Evolutionary conservation across 768 basidiomycete species (phyloP), one percentile per base, ranked within the genome.

Genomic region (Hirschioporus abietinus): DNA sequence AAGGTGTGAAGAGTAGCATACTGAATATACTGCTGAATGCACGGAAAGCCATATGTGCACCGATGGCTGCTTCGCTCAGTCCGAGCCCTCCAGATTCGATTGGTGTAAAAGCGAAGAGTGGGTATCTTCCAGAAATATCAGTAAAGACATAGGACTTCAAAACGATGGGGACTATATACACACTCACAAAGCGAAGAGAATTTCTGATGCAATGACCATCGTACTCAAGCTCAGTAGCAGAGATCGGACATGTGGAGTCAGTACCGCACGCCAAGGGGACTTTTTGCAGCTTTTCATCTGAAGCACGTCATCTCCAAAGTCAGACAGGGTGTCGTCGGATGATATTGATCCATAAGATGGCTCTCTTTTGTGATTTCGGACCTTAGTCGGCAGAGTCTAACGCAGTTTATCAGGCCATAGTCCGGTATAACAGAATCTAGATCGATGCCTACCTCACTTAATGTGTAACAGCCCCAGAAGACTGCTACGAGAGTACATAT

Each of bases 391-490:
- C 20, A 52, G 42, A 52, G 42, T 52, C 42, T 52, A n/a, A 20
- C 42, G 20, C 42, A 24, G 20, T 61, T 2, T 34, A 61, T 61
- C 17, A 61, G 60, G 9, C 2, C 4, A 10, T 2, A 52, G 42
- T 15, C 20, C 42, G 42, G 60, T 15, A 18, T 7, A 23, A 3
- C 23, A 24, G 23, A 25, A 15, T 6, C 20, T 61, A 30, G 8
- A 3, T 30, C 30, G 2, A 30, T 17, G 9, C 66, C 52, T 35
- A 71, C 72, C 71, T 73, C 72, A 36, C 71, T 65, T 17, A 74
- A 35, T 34, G 69, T 67, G 59, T 71, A 68, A 35, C 58, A 67
- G 17, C 67, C 68, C 17, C 67, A 25, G 7, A 68, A 35, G 35
- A 72, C 66, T 3, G 66, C 61, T 23, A 60, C 25, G 15, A 70